A percentile compares a stretch with the other conserved stretches of the same genome.
phyloP scores from a whole-genome alignment of 1,284 basidiomycete species.

The Rhodotorula sp. region DNA sequence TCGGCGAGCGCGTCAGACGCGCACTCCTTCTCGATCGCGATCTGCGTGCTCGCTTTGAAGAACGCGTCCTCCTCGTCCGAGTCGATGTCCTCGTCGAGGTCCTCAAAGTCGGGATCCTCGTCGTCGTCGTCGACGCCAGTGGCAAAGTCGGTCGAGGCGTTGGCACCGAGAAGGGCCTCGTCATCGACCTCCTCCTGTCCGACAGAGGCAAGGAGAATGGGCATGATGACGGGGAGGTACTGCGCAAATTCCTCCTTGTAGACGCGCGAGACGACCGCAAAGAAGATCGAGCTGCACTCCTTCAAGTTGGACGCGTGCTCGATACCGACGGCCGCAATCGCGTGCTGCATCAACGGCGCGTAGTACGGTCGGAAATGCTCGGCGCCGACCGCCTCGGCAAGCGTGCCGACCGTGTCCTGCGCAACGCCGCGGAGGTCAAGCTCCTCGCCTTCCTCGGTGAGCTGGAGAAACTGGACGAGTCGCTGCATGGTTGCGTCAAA shows the following conservation, averaged over 20 bases:
- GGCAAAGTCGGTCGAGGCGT: conserved; percentile 60
- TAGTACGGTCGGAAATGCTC: conserved; percentile 96
- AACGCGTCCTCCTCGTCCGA: conserved; percentile 74
- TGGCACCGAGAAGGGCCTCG: conserved; percentile 50
- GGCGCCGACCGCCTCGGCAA: conserved; percentile 94
- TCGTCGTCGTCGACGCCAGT: conserved; percentile 59
- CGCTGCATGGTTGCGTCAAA: conserved; percentile 89
- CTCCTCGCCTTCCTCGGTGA: conserved; percentile 83
- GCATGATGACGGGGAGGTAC: conserved; percentile 83
- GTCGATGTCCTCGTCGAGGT: conserved; percentile 72
- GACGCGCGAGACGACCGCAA: conserved; percentile 94
- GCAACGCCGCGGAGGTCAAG: conserved; percentile 91
- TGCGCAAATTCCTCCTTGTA: conserved; percentile 91
- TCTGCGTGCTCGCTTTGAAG: conserved; percentile 74
- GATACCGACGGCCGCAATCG: conserved; percentile 85
- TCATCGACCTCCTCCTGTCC: conserved; percentile 62
- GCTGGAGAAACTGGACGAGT: conserved; percentile 78
- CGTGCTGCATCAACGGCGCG: conserved; percentile 90
- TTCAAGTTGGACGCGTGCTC: conserved; percentile 78
- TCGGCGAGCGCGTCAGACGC: conserved; percentile 95
- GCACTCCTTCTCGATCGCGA: conserved; percentile 99
- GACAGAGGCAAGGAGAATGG: conserved; percentile 79
- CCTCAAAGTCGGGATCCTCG: conserved; percentile 54
- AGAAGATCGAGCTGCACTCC: conserved; percentile 98
- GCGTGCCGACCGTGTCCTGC: conserved; percentile 97